These are phyloP conservation scores for Talaromyces atroroseus DNA, from an alignment of 2,329 filamentous ascomycete species.

Conservation along the genomic window DNA sequence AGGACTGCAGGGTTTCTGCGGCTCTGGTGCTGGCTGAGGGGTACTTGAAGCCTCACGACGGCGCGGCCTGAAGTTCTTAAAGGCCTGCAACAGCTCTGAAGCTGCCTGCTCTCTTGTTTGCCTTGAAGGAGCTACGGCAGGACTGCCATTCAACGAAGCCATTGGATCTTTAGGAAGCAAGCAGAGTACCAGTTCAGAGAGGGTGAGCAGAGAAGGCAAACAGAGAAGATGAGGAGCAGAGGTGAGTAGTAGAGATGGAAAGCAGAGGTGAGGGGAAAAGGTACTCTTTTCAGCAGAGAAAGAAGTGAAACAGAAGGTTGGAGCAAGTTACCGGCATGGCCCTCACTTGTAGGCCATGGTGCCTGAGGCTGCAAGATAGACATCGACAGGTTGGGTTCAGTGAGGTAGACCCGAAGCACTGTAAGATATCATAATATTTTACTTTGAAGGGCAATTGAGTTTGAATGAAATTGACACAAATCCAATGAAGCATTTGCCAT, in stretches of 20 bases:
- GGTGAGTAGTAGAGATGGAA: neutral
- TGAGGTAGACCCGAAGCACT: too few relatives aligned
- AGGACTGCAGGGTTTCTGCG: neutral
- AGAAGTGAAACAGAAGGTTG: neutral
- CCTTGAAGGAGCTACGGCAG: neutral
- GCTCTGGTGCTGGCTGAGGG: neutral
- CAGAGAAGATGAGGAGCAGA: neutral
- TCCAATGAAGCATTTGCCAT: too few relatives aligned
- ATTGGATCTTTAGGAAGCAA: neutral
- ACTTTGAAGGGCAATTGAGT: too few relatives aligned
- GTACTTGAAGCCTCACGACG: neutral
- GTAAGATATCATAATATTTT: too few relatives aligned
- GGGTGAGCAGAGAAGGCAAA: neutral
- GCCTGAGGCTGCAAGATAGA: neutral
- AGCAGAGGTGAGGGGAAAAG: neutral
- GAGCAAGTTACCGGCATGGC: neutral
- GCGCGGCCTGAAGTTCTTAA: slow-evolving; percentile 3
- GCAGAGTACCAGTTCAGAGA: neutral
- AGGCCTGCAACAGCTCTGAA: slow-evolving; percentile 1
- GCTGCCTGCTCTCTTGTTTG: neutral
- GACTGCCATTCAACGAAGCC: neutral
- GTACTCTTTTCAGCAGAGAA: neutral
- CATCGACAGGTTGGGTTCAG: too few relatives aligned
- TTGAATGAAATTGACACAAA: too few relatives aligned
- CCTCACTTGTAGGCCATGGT: neutral